Conservation (phyloP, 805 yeast genomes). For the Candida khao-thaluensis region DNA sequence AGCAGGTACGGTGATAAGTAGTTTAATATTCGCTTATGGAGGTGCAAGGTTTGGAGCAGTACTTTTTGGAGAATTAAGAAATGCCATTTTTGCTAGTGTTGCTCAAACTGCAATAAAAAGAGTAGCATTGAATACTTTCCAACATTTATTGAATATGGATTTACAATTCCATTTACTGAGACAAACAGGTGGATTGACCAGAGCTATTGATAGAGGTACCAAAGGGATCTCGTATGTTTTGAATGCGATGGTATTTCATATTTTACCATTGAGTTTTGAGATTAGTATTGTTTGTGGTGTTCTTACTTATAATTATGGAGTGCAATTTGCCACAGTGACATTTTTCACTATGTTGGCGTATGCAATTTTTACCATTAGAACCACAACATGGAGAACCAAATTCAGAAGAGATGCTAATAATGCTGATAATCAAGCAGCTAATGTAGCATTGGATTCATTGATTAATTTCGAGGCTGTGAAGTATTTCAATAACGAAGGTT, state of each 20-base stretch:
- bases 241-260: slow-evolving; percentile 97
- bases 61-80: slow-evolving; percentile 88
- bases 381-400: slow-evolving; percentile 95
- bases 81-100: slow-evolving; percentile 93
- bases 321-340: slow-evolving; percentile 85
- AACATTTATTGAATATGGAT: slow-evolving; percentile 79
- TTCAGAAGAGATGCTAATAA: slow-evolving; percentile 84
- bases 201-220: slow-evolving; percentile 97
- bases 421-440: slow-evolving; percentile 95
- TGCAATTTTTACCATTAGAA: slow-evolving; percentile 79
- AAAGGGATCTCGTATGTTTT: slow-evolving; percentile 93
- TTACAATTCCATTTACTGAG: slow-evolving; percentile 83
- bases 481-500: slow-evolving; percentile 86
- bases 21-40: slow-evolving; percentile 82
- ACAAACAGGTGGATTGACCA: slow-evolving; percentile 93
- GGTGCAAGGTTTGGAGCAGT: slow-evolving; percentile 93
- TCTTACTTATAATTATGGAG: slow-evolving; percentile 88
- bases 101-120: slow-evolving; percentile 91
- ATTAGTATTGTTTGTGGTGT: slow-evolving; percentile 92
- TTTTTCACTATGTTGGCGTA: slow-evolving; percentile 86
- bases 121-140: slow-evolving; percentile 86
- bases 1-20: slow-evolving; percentile 62
- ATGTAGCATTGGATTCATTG: slow-evolving; percentile 89
- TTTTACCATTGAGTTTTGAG: slow-evolving; percentile 88
- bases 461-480: slow-evolving; percentile 94